phyloP scores from a whole-genome alignment of 192 early-diverging fungal species.

The Coemansia sp. region DNA sequence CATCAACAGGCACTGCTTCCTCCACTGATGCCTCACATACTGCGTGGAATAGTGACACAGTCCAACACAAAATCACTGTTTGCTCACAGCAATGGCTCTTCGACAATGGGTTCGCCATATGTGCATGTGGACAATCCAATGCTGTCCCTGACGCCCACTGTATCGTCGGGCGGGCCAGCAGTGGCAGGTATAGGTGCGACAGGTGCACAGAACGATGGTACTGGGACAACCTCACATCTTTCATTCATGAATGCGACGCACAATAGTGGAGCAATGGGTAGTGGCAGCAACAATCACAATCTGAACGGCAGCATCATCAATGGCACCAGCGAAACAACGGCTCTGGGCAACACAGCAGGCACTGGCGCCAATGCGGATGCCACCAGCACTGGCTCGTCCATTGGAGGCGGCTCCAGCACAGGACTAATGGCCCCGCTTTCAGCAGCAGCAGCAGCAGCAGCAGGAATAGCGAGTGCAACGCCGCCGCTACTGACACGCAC shows the following conservation, averaged over 20 bases:
- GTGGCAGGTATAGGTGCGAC: neutral
- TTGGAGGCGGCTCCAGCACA: neutral
- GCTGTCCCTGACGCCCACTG: slow-evolving; percentile 1
- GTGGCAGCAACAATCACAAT: neutral
- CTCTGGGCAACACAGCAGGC: neutral
- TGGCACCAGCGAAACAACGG: neutral
- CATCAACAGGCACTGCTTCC: slow-evolving; percentile 20
- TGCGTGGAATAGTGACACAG: slow-evolving; percentile 25
- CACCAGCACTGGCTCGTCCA: neutral
- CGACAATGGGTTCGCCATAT: slow-evolving; percentile 37
- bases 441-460: slow-evolving; percentile 18
- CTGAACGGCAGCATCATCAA: neutral
- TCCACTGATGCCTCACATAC: slow-evolving; percentile 7
- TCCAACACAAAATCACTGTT: neutral
- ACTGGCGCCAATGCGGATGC: neutral
- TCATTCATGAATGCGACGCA: neutral
- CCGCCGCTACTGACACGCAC: slow-evolving; percentile 37
- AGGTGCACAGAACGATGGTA: neutral
- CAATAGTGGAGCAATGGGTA: neutral
- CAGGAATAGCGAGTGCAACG: slow-evolving; percentile 23
- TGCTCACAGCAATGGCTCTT: slow-evolving; percentile 5
- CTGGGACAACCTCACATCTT: neutral
- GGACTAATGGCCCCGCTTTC: slow-evolving; percentile 3
- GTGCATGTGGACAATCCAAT: slow-evolving; percentile 18
- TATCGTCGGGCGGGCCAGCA: neutral